Percentiles rank a stretch among this genome's conserved stretches.
These are phyloP conservation scores for Cyberlindnera mycetangii DNA, from an alignment of 805 yeast species.

Conservation along the genomic window DNA sequence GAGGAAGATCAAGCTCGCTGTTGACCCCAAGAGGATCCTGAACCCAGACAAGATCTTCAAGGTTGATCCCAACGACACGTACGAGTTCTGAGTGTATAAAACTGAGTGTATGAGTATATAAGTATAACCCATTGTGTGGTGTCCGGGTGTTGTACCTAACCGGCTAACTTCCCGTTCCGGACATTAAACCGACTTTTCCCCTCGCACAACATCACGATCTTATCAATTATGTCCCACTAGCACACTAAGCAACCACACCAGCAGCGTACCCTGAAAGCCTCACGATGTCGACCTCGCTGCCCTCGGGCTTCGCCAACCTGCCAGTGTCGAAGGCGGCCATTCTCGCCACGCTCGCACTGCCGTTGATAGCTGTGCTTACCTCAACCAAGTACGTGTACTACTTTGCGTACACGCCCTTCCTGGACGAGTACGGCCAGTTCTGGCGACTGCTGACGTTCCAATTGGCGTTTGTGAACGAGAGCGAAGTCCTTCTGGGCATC, in stretches of 20 bases:
- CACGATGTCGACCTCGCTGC: conserved; percentile 32
- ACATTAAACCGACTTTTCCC: too few species aligned
- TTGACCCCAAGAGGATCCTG: conserved; percentile 69
- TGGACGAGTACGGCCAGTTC: conserved; percentile 30
- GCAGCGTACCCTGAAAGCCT: too few species aligned
- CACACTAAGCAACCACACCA: too few species aligned
- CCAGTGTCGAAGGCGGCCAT: conserved; percentile 33
- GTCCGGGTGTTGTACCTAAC: too few species aligned
- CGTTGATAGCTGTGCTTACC: conserved; percentile 34
- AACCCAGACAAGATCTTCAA: conserved; percentile 78
- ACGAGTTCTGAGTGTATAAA: not conserved
- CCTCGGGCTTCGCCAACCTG: conserved; percentile 35
- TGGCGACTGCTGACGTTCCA: conserved; percentile 30
- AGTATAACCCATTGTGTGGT: too few species aligned
- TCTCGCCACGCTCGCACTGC: conserved; percentile 24
- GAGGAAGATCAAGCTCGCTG: conserved; percentile 66
- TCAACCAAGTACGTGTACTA: conserved; percentile 35
- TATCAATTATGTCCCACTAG: too few species aligned
- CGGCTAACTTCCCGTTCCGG: too few species aligned
- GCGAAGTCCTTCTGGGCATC: conserved; percentile 36
- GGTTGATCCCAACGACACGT: conserved; percentile 46
- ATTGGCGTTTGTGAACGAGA: conserved; percentile 25
- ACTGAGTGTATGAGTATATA: not conserved
- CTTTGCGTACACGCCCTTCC: conserved; percentile 33
- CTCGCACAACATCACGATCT: too few species aligned